Evolutionary conservation across 176 grass and related monocot genomes (phyloP), one percentile per base, ranked within the genome.

Genomic region (Dendrocalamus sinicus): DNA sequence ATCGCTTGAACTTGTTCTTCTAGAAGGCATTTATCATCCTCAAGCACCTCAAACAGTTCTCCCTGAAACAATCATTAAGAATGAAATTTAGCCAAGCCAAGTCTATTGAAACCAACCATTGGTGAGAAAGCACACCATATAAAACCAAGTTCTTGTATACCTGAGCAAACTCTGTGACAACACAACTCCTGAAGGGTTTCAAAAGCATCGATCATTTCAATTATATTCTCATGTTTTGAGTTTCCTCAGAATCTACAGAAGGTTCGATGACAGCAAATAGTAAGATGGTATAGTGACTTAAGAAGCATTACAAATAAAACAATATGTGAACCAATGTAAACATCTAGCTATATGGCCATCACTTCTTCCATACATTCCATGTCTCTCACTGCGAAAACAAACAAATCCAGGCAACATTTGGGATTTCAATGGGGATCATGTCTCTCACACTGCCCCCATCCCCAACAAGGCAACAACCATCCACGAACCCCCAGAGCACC

Each of bases 1-100:
- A 99, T 98, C 6, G 96, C 93, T 88, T 94, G 93, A 84, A 98
- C 96, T 89, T 95, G 91, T 53, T 95, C 96, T 91, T 98, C 96
- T 69, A 93, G 93, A 53, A 98, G 96, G 79, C 93, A 94, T 61
- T 95, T 95, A 83, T 98, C 96, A 84, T 95, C 96, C 59, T 98
- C 96, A 7, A 98, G 93, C 71, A 98, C 93, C 40, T 98, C 96
- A 89, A 98, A 98, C 23, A 98, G 76, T 89, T 98, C 96, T 82
- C 96, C 96, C 96, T 95, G 75, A 82, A 75, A 89, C 50, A 50
- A 71, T 40, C 81, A 86, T 46, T 68, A 24, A 30, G 30, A 47
- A 7, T 26, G 16, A 61, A 73, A 39, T 35, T 81, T 63, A 68
- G 70, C 15, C 76, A 87, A 47, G 9, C 63, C 8, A 32, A 61